phyloP scores from a whole-genome alignment of 345 rosid genomes.

The Crucihimalaya himalaica region DNA sequence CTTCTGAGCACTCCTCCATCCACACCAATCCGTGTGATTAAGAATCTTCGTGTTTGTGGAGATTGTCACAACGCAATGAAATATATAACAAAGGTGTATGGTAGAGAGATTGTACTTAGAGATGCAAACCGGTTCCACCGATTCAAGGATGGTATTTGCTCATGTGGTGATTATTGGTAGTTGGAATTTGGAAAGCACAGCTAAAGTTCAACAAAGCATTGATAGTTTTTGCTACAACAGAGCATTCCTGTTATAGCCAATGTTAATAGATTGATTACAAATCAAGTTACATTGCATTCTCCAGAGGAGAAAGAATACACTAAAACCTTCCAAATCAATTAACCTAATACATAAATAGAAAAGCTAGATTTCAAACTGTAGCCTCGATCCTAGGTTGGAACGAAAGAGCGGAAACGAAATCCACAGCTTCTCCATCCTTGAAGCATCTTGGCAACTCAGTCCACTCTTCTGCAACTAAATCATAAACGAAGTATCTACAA shows the following conservation, averaged over 20 bases:
- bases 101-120: conserved; percentile 52
- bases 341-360: background rate
- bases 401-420: conserved; percentile 76
- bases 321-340: conserved; percentile 12
- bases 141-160: conserved; percentile 51
- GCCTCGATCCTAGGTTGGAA: conserved; percentile 89
- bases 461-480: conserved; percentile 58
- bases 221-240: background rate
- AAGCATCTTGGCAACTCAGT: conserved; percentile 56
- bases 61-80: conserved; percentile 55
- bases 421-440: conserved; percentile 55
- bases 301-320: conserved; percentile 14
- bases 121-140: conserved; percentile 58
- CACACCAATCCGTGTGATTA: conserved; percentile 45
- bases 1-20: conserved; percentile 49
- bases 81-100: conserved; percentile 48
- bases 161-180: conserved; percentile 50
- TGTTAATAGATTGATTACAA: conserved; percentile 5
- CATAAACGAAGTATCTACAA: conserved; percentile 57
- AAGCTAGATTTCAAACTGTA: conserved; percentile 42
- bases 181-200: background rate
- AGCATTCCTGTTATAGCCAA: conserved; percentile 1
- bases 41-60: conserved; percentile 53
- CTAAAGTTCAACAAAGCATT: background rate
- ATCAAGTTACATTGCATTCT: conserved; percentile 14